Conservation (phyloP, 495 filamentous ascomycete genomes). For the Podospora fimiseda region DNA sequence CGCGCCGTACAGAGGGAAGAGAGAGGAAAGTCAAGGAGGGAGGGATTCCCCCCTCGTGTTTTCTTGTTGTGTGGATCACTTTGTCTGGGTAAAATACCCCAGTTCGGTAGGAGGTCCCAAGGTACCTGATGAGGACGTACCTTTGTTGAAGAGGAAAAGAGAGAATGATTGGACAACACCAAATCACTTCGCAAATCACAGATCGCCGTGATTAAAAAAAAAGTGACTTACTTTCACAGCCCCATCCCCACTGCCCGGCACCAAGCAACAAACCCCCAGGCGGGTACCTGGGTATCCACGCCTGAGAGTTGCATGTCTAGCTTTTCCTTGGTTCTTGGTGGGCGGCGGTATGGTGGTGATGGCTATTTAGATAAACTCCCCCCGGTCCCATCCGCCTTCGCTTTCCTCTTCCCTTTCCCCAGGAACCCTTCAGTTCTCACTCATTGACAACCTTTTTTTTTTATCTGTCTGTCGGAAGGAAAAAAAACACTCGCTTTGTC, state of each 20-base stretch:
- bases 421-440: neutral
- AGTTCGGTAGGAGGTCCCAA: no score
- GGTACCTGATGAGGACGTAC: neutral
- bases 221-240: neutral
- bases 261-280: no score
- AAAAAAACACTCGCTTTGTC: neutral
- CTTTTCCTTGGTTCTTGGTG: neutral
- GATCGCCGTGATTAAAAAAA: no score
- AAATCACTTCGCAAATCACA: no score
- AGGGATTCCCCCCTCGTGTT: slow-evolving; percentile 10
- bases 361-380: slow-evolving; percentile 9
- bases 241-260: slow-evolving; percentile 1
- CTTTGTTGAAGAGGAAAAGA: no score
- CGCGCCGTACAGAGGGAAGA: slow-evolving; percentile 1
- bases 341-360: slow-evolving; percentile 2
- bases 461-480: neutral
- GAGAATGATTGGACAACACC: no score
- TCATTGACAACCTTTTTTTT: neutral
- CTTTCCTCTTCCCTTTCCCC: neutral
- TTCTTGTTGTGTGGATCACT: neutral
- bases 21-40: neutral
- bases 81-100: slow-evolving; percentile 3
- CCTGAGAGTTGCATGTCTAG: slow-evolving; percentile 11
- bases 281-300: no score
- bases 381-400: neutral